Percentiles rank a stretch among this genome's conserved stretches.
Evolutionary conservation across 2,329 filamentous ascomycete genomes (phyloP).

Genomic region (Hymenoscyphus infarciens): DNA sequence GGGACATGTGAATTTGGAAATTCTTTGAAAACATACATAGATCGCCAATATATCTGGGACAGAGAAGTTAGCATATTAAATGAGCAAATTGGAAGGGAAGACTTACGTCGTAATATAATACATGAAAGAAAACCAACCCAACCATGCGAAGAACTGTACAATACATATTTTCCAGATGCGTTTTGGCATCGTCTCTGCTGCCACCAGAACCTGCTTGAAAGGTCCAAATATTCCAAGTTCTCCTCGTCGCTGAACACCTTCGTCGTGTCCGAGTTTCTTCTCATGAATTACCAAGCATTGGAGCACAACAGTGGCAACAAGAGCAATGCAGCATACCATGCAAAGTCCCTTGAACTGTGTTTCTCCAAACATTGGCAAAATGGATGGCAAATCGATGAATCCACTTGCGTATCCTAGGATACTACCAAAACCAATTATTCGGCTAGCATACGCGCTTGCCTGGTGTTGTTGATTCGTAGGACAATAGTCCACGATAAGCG

Average conservation of each 20-base stretch:
- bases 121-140: constrained; percentile 36
- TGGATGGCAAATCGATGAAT: constrained; percentile 21
- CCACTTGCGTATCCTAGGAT: constrained; percentile 33
- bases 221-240: not conserved
- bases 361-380: constrained; percentile 11
- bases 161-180: constrained; percentile 22
- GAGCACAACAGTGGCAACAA: constrained; percentile 19
- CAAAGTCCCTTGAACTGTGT: constrained; percentile 27
- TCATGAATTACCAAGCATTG: constrained; percentile 18
- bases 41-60: constrained; percentile 17
- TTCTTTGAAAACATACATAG: constrained; percentile 6
- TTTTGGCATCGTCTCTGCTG: constrained; percentile 16
- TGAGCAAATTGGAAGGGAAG: not conserved
- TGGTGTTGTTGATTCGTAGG: constrained; percentile 31
- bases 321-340: constrained; percentile 17
- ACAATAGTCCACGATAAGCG: constrained; percentile 32
- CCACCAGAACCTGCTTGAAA: constrained; percentile 4
- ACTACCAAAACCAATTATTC: constrained; percentile 32
- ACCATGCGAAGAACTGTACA: constrained; percentile 31
- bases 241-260: not conserved
- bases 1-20: not conserved
- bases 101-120: constrained; percentile 35
- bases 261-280: not conserved
- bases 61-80: constrained; percentile 1
- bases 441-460: constrained; percentile 33